Evolutionary conservation across 2,329 filamentous ascomycete species (phyloP), one percentile per base, ranked within the genome.

Genomic region (Calonectria pteridis): DNA sequence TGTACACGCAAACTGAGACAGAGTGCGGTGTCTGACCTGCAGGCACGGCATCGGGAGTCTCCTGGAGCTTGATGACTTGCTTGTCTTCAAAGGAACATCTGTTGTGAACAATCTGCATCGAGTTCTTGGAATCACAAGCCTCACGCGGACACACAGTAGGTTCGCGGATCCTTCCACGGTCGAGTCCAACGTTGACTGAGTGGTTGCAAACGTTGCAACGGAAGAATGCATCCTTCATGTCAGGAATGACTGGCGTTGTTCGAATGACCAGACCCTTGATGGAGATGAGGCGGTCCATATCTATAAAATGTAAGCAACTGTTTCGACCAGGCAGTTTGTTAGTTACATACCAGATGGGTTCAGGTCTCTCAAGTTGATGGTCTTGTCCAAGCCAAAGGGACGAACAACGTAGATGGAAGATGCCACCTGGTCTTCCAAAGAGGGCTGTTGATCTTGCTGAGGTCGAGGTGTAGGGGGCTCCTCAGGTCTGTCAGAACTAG

Each of bases 221-320:
- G 91, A 99, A 99, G 86, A 98, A 98, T 0, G 97, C 97, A 83
- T 98, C 95, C 86, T 97, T 98, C 97, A 99, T 99, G 81, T 99
- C 97, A 0, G 97, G 97, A 77, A 99, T 98, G 77, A 99, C 94
- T 0, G 97, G 95, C 0, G 97, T 98, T 4, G 97, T 94, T 75
- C 97, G 93, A 81, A 99, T 99, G 74, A 99, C 97, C 20, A 99
- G 89, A 58, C 97, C 97, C 85, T 98, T 99, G 85, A 99, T 93
- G 77, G 93, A 95, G 77, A 99, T 93, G 77, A 99, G 91, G 82
- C 97, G 97, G 85, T 99, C 97, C 91, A 98, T 98, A 82, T 98
- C 95, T 90, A 78, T 14, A 58, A 37, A 6, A n/a, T 50, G 67
- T 80, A 40, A 80, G 74, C 14, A 18, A 40, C 59, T 71, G 51